phyloP scores from a whole-genome alignment of 1,284 basidiomycete genomes.

The Sanghuangporus sanghuang region DNA sequence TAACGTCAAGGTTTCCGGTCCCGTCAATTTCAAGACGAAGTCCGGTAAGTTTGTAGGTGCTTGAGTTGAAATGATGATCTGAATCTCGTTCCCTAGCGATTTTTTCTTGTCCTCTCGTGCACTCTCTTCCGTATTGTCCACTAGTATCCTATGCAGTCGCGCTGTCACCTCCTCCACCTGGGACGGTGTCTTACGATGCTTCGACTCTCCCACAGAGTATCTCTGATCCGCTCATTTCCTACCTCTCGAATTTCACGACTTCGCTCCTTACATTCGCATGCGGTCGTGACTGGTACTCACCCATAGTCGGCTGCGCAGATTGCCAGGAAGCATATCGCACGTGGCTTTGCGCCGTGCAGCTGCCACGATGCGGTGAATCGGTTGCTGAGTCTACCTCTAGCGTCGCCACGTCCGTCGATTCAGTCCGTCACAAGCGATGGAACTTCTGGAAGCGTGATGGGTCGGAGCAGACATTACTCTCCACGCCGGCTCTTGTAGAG shows the following conservation, averaged over 20 bases:
- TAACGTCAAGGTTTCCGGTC: slow-evolving; percentile 48
- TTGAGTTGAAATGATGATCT: background rate
- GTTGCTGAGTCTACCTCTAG: slow-evolving; percentile 29
- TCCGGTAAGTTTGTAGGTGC: slow-evolving; percentile 37
- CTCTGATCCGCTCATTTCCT: slow-evolving; percentile 45
- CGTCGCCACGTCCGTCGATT: slow-evolving; percentile 23
- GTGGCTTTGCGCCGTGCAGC: slow-evolving; percentile 72
- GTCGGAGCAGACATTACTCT: slow-evolving; percentile 1
- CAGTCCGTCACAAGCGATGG: slow-evolving; percentile 15
- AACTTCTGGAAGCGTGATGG: slow-evolving; percentile 19
- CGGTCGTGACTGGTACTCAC: slow-evolving; percentile 78
- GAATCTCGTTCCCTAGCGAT: slow-evolving; percentile 37
- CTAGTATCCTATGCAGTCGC: slow-evolving; percentile 67
- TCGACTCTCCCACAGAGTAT: slow-evolving; percentile 48
- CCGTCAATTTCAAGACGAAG: slow-evolving; percentile 66
- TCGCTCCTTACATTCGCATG: slow-evolving; percentile 70
- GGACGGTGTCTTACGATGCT: slow-evolving; percentile 38
- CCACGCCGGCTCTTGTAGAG: slow-evolving; percentile 38
- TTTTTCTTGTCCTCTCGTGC: slow-evolving; percentile 70
- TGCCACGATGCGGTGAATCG: slow-evolving; percentile 67
- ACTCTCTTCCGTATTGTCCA: slow-evolving; percentile 73
- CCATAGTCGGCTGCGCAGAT: slow-evolving; percentile 69
- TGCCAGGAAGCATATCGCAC: slow-evolving; percentile 71
- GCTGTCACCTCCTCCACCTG: slow-evolving; percentile 39
- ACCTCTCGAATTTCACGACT: slow-evolving; percentile 69